Evolutionary conservation across 2,329 filamentous ascomycete genomes (phyloP).

Genomic region (Aspergillus aculeatus): DNA sequence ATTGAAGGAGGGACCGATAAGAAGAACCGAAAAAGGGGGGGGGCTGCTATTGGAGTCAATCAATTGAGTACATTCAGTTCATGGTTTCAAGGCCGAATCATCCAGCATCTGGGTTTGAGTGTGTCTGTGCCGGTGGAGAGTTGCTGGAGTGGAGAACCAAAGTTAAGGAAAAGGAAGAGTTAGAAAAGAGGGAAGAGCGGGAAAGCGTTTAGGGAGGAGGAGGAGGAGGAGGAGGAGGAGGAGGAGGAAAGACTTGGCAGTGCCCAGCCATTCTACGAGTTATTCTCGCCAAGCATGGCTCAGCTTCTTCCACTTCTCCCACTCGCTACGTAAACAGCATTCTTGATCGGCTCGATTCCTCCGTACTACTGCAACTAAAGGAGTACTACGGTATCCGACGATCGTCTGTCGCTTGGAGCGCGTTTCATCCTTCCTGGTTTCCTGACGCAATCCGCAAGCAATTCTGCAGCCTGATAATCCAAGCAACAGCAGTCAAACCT

Average conservation of each 20-base stretch:
- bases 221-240: not conserved
- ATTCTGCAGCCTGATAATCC: not conserved
- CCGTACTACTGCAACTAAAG: too few species aligned
- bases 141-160: not conserved
- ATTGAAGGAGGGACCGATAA: constrained; percentile 1
- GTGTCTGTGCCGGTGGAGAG: not conserved
- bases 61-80: not conserved
- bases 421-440: not conserved
- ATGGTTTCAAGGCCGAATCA: not conserved
- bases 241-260: not conserved
- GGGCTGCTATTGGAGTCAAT: not conserved
- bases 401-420: not conserved
- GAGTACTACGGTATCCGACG: not conserved
- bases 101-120: not conserved
- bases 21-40: constrained; percentile 1
- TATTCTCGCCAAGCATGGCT: constrained; percentile 6
- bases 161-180: not conserved
- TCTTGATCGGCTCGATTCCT: too few species aligned
- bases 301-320: not conserved
- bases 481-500: not conserved
- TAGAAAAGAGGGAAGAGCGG: not conserved
- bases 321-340: not conserved
- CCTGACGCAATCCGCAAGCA: not conserved
- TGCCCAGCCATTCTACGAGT: not conserved
- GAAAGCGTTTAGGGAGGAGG: not conserved